Base-by-base conservation (phyloP, 2,329 filamentous ascomycete species). In the Sporothrix variecibatus region DNA sequence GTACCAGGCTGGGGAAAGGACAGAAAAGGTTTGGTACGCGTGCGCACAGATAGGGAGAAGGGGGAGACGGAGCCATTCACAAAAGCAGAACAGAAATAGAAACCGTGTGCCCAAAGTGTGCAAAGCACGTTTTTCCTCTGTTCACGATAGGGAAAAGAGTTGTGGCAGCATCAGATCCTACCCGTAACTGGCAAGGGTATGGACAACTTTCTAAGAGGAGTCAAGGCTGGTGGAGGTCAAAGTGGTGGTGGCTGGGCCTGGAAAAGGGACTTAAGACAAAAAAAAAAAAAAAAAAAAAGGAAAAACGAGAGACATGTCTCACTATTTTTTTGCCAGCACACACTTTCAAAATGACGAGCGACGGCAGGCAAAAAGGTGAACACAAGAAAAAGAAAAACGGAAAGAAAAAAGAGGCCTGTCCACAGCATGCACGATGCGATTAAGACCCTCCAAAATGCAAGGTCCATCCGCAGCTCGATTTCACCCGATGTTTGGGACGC, bases 151-250 rank as follows among this genome's bases (percentile, higher is more conserved):
- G 17, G 15, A 60, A 58, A 34, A 60, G 15, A 34, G 43, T 68
- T 26, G 65, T 68, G 65, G 65, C 43, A 31, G 17, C 43, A 28
- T 49, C 65, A 68, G 65, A 68, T 34, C 65, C 65, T 68, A 51
- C 65, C 38, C 38, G n/a, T 43, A n/a, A 28, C 23, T 56, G 43
- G 15, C 38, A 62, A 38, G 38, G 38, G 26, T 64, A 7, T 31
- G 6, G 7, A 64, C 8, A 31, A 6, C 8, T 3, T 34, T 34
- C 2, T 3, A 34, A 58, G 53, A n/a, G 53, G 53, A 11, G 26
- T 62, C 28, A 26, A 28, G 49, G 49, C 26, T 26, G 51, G 51
- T 56, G n/a, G 51, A 28, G 51, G 51, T 67, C 8, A 8, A 15
- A 34, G 38, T 64, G 58, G 20, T 58, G 53, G 58, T 40, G 31